Evolutionary conservation across 768 basidiomycete species (phyloP).

Genomic region (Roridomyces roridus): DNA sequence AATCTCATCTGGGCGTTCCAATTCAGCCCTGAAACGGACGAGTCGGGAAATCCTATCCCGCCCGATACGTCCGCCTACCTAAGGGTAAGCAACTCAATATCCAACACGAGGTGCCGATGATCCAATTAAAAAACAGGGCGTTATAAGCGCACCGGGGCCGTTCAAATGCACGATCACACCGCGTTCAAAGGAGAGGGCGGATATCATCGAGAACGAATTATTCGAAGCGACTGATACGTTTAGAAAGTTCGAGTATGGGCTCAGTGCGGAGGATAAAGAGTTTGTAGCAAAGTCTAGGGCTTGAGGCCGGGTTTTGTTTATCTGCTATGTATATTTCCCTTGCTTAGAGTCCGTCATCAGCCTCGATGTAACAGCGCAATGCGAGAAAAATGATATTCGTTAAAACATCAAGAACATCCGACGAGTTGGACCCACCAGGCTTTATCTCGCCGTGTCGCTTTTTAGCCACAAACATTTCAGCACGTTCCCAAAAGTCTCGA

Average conservation of each 20-base stretch:
- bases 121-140: constrained; percentile 6
- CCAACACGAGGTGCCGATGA: background rate
- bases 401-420: no score
- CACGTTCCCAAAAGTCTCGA: background rate
- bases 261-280: constrained; percentile 2
- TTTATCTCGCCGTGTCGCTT: background rate
- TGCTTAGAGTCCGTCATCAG: no score
- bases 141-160: constrained; percentile 10
- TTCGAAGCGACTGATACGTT: constrained; percentile 6
- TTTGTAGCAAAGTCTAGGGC: background rate
- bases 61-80: constrained; percentile 15
- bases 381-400: no score
- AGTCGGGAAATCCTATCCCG: background rate
- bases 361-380: no score
- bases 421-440: no score
- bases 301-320: no score
- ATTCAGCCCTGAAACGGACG: constrained; percentile 18
- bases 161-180: constrained; percentile 27
- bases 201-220: constrained; percentile 15
- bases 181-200: constrained; percentile 10
- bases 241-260: constrained; percentile 4
- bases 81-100: constrained; percentile 9
- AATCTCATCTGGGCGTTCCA: constrained; percentile 36
- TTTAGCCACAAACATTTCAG: background rate
- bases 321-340: no score